phyloP scores from a whole-genome alignment of 176 grass and related monocot genomes.

The Puccinellia tenuiflora region DNA sequence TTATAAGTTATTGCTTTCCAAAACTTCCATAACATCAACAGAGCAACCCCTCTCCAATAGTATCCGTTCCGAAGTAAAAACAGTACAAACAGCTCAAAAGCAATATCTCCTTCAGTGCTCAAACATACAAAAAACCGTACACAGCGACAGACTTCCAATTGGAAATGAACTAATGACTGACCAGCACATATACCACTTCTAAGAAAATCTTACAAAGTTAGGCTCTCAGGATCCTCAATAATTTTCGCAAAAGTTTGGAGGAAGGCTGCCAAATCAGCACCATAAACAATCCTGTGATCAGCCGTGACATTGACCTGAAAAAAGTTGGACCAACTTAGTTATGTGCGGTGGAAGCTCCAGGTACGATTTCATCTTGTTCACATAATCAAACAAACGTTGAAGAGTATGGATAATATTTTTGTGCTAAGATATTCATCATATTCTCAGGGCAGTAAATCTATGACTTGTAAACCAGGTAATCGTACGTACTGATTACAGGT shows the following conservation, averaged over 20 bases:
- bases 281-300: constrained; percentile 94
- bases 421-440: background rate
- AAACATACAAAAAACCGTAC: constrained; percentile 25
- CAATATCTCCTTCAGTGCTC: background rate
- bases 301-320: constrained; percentile 93
- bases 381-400: background rate
- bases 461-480: background rate
- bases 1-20: constrained; percentile 32
- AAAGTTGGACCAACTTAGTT: background rate
- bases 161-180: constrained; percentile 18
- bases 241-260: constrained; percentile 89
- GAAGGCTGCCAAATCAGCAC: constrained; percentile 97
- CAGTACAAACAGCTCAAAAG: constrained; percentile 18
- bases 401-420: background rate
- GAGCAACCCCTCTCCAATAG: constrained; percentile 7
- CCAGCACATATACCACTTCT: constrained; percentile 9
- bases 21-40: constrained; percentile 24
- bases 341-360: background rate
- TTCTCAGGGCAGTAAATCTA: background rate
- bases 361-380: background rate
- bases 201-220: constrained; percentile 72
- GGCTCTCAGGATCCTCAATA: constrained; percentile 76
- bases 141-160: constrained; percentile 12
- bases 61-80: constrained; percentile 5
- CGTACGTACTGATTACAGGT: background rate